Conservation (phyloP, 176 grass and related monocot species). For the Bothriochloa decipiens region DNA sequence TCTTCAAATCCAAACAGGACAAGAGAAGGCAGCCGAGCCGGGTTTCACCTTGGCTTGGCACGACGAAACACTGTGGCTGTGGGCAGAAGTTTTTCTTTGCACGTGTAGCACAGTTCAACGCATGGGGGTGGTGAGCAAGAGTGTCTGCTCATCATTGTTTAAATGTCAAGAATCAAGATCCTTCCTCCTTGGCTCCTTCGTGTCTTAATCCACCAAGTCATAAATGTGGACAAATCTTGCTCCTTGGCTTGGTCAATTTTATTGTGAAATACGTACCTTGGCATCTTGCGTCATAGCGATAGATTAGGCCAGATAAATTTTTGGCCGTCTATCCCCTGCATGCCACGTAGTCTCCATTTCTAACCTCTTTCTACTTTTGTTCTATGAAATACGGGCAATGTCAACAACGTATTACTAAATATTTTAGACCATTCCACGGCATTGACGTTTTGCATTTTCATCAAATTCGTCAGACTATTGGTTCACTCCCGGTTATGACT, state of each 20-base stretch:
- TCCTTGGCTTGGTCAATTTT: neutral
- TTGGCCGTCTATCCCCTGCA: no score
- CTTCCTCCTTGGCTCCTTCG: neutral
- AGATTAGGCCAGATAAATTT: no score
- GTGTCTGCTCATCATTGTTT: neutral
- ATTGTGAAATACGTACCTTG: neutral
- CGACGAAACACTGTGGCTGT: no score
- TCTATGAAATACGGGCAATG: neutral
- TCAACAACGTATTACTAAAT: neutral
- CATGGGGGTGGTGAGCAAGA: neutral
- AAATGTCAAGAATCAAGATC: slow-evolving; percentile 10
- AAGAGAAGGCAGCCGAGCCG: no score
- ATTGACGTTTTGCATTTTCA: neutral
- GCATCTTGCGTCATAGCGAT: neutral
- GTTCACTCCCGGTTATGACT: neutral
- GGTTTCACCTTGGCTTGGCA: no score
- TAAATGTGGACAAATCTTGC: slow-evolving; percentile 12
- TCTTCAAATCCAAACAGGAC: no score
- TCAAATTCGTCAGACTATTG: neutral
- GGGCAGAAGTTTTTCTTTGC: neutral
- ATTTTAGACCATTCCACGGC: neutral
- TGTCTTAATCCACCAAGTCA: slow-evolving; percentile 21
- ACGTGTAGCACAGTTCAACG: neutral
- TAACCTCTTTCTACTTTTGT: neutral
- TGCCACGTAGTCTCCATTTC: no score